Evolutionary conservation across 371 early-diverging fungal species (phyloP), one percentile per base, ranked within the genome.

Genomic region (Rhizopus arrhizus): DNA sequence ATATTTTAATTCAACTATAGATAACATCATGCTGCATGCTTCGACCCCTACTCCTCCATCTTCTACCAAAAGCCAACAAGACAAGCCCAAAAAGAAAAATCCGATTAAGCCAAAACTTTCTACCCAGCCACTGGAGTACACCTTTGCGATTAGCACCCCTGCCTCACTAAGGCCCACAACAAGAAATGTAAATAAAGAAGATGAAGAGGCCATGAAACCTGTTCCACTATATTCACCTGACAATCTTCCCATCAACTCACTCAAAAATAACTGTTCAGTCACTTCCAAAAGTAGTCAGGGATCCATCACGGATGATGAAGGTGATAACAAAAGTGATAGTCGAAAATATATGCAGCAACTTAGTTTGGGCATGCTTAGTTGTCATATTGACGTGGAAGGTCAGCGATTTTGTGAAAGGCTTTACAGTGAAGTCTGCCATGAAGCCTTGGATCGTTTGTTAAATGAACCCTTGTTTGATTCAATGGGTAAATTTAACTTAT

Each of bases 391-490:
- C 28, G 38, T 50, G 3, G 68, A 72, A 49, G 67, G 66, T 2
- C 62, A 56, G 28, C 15, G 58, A 1, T 78, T 76, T 22, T 71
- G 68, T 32, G 50, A 71, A 38, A 58, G 48, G 22, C 38, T 78
- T 3, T 48, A 64, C 11, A 55, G 65, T 9, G 62, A 75, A 53
- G 69, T 72, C 3, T 68, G 68, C 7, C 59, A 66, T 16, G 63
- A 72, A 34, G 66, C 66, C 0, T 63, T 78, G 33, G 59, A 72
- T 22, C 67, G 59, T 4, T 40, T 78, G n/a, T 49, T 78, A 10
- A 68, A 64, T 11, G 74, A 78, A 29, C 79, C 79, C 12, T 54
- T 79, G n/a, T 76, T 76, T 69, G 79, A 76, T 55, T 43, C 53
- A 31, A 63, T 58, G 43, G 76, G 79, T 13, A 66, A 61, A 31